phyloP scores from a whole-genome alignment of 305 asterid species.

The Rubia occidens region DNA sequence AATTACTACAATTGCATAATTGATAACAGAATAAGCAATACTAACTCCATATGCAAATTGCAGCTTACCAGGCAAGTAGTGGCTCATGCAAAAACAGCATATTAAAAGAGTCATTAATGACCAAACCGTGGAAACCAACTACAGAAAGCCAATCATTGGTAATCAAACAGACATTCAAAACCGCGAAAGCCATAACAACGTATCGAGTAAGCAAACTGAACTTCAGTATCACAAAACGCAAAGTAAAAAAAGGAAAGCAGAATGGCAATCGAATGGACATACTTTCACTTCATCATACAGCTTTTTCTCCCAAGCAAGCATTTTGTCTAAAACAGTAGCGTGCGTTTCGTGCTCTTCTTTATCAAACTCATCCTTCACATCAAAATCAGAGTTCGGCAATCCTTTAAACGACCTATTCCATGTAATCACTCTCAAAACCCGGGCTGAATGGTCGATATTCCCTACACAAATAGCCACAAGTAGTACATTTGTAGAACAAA shows the following conservation, averaged over 20 bases:
- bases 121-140: not conserved
- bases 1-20: too few relatives aligned
- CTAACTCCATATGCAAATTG: not conserved
- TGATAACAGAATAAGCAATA: not conserved
- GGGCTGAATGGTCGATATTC: slow-evolving; percentile 82
- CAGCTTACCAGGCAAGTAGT: not conserved
- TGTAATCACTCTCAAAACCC: slow-evolving; percentile 96
- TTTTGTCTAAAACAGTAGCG: slow-evolving; percentile 97
- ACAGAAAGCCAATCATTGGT: not conserved
- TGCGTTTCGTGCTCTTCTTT: slow-evolving; percentile 94
- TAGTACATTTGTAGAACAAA: not conserved
- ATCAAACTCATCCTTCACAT: slow-evolving; percentile 69
- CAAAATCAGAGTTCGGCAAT: slow-evolving; percentile 42
- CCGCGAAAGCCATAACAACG: not conserved
- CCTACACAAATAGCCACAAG: slow-evolving; percentile 32
- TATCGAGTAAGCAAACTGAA: not conserved
- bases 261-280: slow-evolving; percentile 11
- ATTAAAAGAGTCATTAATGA: not conserved
- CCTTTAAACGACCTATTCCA: slow-evolving; percentile 95
- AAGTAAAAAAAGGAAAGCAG: not conserved
- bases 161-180: not conserved
- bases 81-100: not conserved
- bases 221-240: not conserved
- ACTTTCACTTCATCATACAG: slow-evolving; percentile 99
- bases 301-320: slow-evolving; percentile 99